Evolutionary conservation across 176 grass and related monocot genomes (phyloP), one percentile per base, ranked within the genome.

Genomic region (Bromus sterilis): DNA sequence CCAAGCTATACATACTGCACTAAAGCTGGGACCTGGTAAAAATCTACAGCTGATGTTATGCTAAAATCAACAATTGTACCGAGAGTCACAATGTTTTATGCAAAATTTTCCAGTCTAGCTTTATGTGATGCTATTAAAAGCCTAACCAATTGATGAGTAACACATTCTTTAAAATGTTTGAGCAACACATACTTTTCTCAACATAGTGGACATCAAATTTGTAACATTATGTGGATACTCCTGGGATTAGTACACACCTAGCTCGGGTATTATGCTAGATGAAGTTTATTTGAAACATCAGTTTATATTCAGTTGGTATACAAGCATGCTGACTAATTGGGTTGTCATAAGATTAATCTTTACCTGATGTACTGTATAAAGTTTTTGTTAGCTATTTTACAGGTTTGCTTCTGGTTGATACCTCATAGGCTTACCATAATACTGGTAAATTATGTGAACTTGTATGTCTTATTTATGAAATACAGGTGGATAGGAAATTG

Each of bases 401-500:
- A 4, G 39, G 56, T 24, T 58, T 49, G 53, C 69, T 67, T 76
- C 44, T 16, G 46, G 62, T 78, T 71, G 74, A 34, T 58, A 14
- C 30, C 32, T 81, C 25, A 26, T 30, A 36, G 51, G 40, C 40
- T 24, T 11, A 16, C 34, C 58, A 36, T 10, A 28, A 53, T 72
- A 16, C 67, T 37, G 36, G 4, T 20, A 49, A 29, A 14, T 80
- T 80, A 61, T 26, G 40, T 46, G 14, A 30, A 46, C 10, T 53
- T 78, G 83, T 49, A 60, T 9, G 34, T 57, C 53, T 80, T 85
- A 20, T 69, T 66, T 83, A 31, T 82, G 4, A 49, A 68, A 72
- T 77, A 25, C 66, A 98, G 96, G 96, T 98, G 66, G 96, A 98
- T 56, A 95, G 96, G 48, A 98, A 98, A 82, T 80, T 98, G 84